A percentile compares a stretch with the other conserved stretches of the same genome.
phyloP scores from a whole-genome alignment of 208 protist species.

The Crithidia expoeki region DNA sequence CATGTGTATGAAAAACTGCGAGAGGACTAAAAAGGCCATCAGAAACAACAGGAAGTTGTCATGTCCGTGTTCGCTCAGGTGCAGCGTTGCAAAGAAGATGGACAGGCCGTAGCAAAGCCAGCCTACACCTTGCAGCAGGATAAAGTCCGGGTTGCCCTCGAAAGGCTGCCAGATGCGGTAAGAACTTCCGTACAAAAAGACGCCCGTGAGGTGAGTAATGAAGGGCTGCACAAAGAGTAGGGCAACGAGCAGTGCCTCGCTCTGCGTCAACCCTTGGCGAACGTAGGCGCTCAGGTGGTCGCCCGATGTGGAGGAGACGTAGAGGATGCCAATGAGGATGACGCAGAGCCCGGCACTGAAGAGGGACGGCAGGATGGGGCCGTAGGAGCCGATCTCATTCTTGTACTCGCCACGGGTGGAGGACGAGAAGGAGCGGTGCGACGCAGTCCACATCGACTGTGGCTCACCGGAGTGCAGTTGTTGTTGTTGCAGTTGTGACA shows the following conservation, averaged over 20 bases:
- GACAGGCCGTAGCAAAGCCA: slow-evolving; percentile 65
- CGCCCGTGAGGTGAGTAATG: slow-evolving; percentile 68
- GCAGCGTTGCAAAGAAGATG: slow-evolving; percentile 69
- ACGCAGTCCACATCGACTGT: not conserved
- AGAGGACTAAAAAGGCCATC: slow-evolving; percentile 43
- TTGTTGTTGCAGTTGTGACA: not conserved
- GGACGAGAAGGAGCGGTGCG: not conserved
- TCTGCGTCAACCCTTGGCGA: slow-evolving; percentile 27
- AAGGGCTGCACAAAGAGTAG: slow-evolving; percentile 68
- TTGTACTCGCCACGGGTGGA: not conserved
- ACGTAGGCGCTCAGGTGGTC: slow-evolving; percentile 17
- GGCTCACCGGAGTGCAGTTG: not conserved
- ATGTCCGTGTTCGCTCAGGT: slow-evolving; percentile 46
- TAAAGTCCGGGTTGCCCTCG: slow-evolving; percentile 58
- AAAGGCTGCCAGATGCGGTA: slow-evolving; percentile 76
- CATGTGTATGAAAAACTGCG: slow-evolving; percentile 73
- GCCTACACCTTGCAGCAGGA: slow-evolving; percentile 54
- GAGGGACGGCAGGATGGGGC: slow-evolving; percentile 22
- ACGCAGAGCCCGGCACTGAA: slow-evolving; percentile 21
- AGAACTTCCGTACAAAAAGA: slow-evolving; percentile 53
- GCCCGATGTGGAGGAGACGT: slow-evolving; percentile 7
- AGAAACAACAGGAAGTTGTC: slow-evolving; percentile 53
- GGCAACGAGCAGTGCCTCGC: slow-evolving; percentile 30
- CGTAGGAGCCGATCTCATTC: slow-evolving; percentile 13
- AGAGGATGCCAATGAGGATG: slow-evolving; percentile 21